Evolutionary conservation across 352 stramenopile genomes (phyloP).

Genomic region (Blastocystis sp.): DNA sequence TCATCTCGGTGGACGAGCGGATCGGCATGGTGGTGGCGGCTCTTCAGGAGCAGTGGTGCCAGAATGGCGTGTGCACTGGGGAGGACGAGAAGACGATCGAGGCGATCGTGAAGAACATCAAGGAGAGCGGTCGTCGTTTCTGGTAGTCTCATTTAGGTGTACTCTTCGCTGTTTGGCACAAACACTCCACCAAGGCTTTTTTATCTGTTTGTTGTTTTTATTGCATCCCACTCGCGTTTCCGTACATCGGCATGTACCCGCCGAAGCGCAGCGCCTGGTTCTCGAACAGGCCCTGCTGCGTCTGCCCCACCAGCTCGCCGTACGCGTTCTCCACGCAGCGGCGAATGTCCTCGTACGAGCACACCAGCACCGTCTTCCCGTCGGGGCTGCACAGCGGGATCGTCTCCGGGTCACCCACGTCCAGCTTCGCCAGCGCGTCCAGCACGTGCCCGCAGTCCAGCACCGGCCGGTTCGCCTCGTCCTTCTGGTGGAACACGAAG

Average conservation of each 20-base stretch:
- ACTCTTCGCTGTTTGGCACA: constrained; percentile 45
- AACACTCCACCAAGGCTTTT: not conserved
- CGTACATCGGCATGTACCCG: not conserved
- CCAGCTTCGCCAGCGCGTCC: constrained; percentile 82
- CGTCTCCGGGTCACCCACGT: constrained; percentile 79
- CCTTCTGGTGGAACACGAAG: constrained; percentile 85
- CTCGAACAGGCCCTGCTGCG: not conserved
- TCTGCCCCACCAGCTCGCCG: constrained; percentile 73
- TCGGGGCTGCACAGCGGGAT: constrained; percentile 81
- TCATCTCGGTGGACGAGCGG: constrained; percentile 42
- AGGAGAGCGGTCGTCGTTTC: constrained; percentile 61
- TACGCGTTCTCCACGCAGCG: constrained; percentile 78
- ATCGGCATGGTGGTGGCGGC: constrained; percentile 26
- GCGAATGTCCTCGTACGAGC: constrained; percentile 80
- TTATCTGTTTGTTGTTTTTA: constrained; percentile 30
- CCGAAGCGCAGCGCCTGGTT: not conserved
- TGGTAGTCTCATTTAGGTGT: constrained; percentile 43
- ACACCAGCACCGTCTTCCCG: constrained; percentile 81
- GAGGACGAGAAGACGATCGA: constrained; percentile 51
- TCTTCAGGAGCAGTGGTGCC: constrained; percentile 46
- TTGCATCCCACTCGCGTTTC: not conserved
- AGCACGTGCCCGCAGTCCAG: constrained; percentile 84
- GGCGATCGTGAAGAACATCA: constrained; percentile 51
- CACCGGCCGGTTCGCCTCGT: constrained; percentile 79
- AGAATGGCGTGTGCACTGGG: not conserved